Conservation (phyloP, 306 rosid species). For the Rosa chinensis region DNA sequence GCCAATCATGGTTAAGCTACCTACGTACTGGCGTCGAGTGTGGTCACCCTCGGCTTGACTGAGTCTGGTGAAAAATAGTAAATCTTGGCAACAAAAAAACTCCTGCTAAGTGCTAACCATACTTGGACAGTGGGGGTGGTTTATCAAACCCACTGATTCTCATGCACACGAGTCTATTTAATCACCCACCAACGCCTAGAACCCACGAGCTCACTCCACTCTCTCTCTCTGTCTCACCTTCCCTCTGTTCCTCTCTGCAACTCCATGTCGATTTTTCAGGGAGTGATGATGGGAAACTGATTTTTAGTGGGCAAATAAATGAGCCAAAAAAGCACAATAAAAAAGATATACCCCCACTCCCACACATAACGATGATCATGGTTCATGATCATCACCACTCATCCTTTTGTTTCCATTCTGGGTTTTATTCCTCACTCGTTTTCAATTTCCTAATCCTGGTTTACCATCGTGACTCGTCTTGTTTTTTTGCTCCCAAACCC, state of each 20-base stretch:
- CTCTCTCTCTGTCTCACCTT: constrained; percentile 17
- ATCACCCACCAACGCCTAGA: constrained; percentile 33
- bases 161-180: constrained; percentile 46
- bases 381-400: neutral
- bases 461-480: constrained; percentile 7
- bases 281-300: constrained; percentile 37
- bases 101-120: neutral
- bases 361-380: constrained; percentile 1
- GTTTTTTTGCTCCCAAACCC: constrained; percentile 15
- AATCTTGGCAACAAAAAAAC: too few relatives aligned
- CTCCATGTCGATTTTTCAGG: constrained; percentile 42
- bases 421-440: constrained; percentile 7
- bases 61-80: too few relatives aligned
- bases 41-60: too few relatives aligned
- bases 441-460: constrained; percentile 21
- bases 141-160: constrained; percentile 49
- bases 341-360: constrained; percentile 27
- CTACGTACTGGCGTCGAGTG: too few relatives aligned
- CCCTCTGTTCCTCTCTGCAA: constrained; percentile 34
- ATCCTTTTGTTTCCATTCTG: neutral
- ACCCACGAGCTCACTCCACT: constrained; percentile 26
- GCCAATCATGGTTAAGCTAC: too few relatives aligned
- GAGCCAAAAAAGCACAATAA: constrained; percentile 7
- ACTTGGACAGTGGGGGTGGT: constrained; percentile 12
- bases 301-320: constrained; percentile 40